Evolutionary conservation across 176 grass and related monocot genomes (phyloP).

Genomic region (Miscanthus lutarioriparius): DNA sequence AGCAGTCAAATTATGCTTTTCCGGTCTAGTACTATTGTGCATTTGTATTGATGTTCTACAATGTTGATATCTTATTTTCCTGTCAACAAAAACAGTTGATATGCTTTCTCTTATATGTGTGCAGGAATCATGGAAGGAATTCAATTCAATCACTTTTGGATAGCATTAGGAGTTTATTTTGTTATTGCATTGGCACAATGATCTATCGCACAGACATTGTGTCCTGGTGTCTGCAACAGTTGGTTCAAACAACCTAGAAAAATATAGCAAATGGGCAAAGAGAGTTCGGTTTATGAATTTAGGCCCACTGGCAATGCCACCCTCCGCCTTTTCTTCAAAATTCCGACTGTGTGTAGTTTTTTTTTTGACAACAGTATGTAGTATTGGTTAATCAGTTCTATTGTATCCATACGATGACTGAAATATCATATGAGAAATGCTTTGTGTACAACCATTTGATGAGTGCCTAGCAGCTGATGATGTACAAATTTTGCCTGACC

Average conservation of each 20-base stretch:
- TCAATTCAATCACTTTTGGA: slow-evolving; percentile 70
- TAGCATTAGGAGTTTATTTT: slow-evolving; percentile 23
- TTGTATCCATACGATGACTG: background rate
- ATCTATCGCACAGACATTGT: background rate
- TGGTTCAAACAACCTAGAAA: background rate
- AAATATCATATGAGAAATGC: background rate
- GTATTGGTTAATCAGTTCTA: background rate
- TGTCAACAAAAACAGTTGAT: background rate
- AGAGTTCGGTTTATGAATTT: background rate
- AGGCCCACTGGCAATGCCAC: background rate
- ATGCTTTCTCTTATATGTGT: slow-evolving; percentile 19
- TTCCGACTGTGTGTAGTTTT: background rate
- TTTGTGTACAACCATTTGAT: background rate
- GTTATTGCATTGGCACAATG: background rate
- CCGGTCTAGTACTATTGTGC: background rate
- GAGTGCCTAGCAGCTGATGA: background rate
- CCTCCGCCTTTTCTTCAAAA: background rate
- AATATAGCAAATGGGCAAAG: background rate
- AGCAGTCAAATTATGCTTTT: background rate
- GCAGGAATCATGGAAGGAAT: slow-evolving; percentile 87
- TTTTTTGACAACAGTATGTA: too few relatives aligned
- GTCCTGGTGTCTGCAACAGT: background rate
- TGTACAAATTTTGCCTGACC: background rate
- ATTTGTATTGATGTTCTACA: background rate
- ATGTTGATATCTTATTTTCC: background rate